Percentiles rank a stretch among this genome's conserved stretches.
Conservation (phyloP, 805 yeast genomes). For the Ogataea degrootiae region DNA sequence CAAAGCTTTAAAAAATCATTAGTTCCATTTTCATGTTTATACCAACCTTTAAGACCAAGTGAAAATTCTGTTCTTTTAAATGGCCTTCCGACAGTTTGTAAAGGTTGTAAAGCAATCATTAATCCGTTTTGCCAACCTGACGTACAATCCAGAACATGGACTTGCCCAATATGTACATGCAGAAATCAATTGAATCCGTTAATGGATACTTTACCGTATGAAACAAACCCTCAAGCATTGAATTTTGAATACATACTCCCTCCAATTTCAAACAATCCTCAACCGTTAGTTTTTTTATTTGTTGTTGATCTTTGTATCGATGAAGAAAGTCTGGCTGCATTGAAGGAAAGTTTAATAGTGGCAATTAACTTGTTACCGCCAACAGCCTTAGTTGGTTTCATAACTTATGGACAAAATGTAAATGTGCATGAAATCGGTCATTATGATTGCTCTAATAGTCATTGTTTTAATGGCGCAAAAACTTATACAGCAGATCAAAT, state of each 20-base stretch:
- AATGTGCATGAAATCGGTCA: constrained; percentile 49
- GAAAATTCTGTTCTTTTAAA: constrained; percentile 32
- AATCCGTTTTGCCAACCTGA: constrained; percentile 47
- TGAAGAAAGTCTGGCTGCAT: constrained; percentile 44
- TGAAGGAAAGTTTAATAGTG: constrained; percentile 45
- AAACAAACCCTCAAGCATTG: constrained; percentile 35
- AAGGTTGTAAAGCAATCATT: constrained; percentile 49
- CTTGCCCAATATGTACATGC: constrained; percentile 51
- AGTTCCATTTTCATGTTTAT: constrained; percentile 53
- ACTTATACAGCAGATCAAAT: constrained; percentile 44
- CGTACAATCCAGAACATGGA: constrained; percentile 36
- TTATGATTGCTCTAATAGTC: constrained; percentile 31
- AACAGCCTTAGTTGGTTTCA: constrained; percentile 50
- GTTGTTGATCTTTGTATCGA: constrained; percentile 56
- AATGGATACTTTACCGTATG: constrained; percentile 29
- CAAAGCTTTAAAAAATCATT: constrained; percentile 47
- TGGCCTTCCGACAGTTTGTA: constrained; percentile 44
- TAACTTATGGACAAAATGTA: constrained; percentile 58
- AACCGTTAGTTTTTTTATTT: constrained; percentile 43
- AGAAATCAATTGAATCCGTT: constrained; percentile 37
- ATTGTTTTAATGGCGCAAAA: constrained; percentile 54
- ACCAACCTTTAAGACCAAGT: constrained; percentile 53
- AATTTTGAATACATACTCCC: constrained; percentile 48
- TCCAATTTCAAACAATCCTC: constrained; percentile 21
- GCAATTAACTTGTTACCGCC: constrained; percentile 45